Conservation (phyloP, 129 eudicot species). For the Pittosporum tobira region DNA sequence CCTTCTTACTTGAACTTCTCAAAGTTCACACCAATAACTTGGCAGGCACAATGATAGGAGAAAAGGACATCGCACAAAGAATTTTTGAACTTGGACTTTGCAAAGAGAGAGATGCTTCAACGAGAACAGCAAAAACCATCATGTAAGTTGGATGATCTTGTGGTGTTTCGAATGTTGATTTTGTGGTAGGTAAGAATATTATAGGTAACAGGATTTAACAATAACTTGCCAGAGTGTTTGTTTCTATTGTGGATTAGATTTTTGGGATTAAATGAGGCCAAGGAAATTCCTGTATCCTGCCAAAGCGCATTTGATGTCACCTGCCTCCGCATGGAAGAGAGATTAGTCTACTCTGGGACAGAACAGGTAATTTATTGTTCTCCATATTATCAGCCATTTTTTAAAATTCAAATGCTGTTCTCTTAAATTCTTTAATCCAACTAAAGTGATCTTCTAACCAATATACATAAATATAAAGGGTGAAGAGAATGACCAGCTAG, state of each 20-base stretch:
- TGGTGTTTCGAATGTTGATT: neutral
- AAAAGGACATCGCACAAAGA: conserved; percentile 54
- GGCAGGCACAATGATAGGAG: conserved; percentile 34
- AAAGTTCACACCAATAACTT: conserved; percentile 15
- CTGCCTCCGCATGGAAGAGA: conserved; percentile 90
- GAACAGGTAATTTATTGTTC: conserved; percentile 47
- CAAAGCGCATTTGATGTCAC: conserved; percentile 76
- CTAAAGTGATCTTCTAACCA: neutral
- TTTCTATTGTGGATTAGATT: conserved; percentile 36
- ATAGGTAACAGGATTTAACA: neutral
- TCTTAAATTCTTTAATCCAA: neutral
- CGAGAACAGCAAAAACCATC: conserved; percentile 75
- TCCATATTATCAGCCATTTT: neutral
- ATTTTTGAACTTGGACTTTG: conserved; percentile 44
- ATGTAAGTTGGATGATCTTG: conserved; percentile 33
- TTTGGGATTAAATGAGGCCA: conserved; percentile 66
- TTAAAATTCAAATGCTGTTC: neutral
- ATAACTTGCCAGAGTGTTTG: neutral
- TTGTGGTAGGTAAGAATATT: neutral
- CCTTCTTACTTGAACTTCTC: conserved; percentile 52
- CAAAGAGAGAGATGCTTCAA: conserved; percentile 50
- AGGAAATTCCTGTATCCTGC: conserved; percentile 65
- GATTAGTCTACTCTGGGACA: conserved; percentile 54
- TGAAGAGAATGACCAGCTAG: neutral
- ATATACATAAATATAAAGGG: neutral